Base-by-base conservation (phyloP, 495 filamentous ascomycete genomes). In the Neurospora sublineolata region DNA sequence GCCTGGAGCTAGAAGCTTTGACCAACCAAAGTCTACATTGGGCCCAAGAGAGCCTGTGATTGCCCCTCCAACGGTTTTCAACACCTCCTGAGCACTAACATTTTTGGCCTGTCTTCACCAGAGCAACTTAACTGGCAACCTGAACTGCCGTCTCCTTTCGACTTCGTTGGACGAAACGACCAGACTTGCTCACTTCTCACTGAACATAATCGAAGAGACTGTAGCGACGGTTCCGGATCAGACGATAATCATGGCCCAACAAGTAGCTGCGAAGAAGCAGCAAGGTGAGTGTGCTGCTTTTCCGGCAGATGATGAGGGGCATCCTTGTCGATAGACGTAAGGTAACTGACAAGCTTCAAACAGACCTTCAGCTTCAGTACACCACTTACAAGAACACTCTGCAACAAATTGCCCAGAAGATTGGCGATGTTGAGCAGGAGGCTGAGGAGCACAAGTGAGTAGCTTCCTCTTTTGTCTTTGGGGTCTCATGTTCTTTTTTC, bases 381-480 rank as follows among this genome's bases (percentile, higher is more conserved):
- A 88, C 89, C 67, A 97, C 91, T 82, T 99, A 93, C 88, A 99
- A 99, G 82, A 96, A 94, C 80, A 92, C 88, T 36, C 89, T 99
- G 69, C 94, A 98, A 83, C 90, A 94, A 75, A 86, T 99, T 74
- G 96, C 95, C 18, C 89, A 92, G 77, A 98, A 97, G 83, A 97
- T 98, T 74, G 95, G 95, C 9, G 94, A 97, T 78, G 91, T 99
- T 69, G 95, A 99, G 82, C 92, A 96, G 78, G 95, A 99, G 77
- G 89, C 92, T 36, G 95, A 99, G 80, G 95, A 99, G 80, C 95
- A 99, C 84, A 98, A 95, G 95, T 99, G 81, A 82, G 91, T 85
- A 60, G 20, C 39, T 3, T 20, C 1, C 1, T 68, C 44, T 68
- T 4, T 69, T 38, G 60, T 72, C 68, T 71, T 72, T 4, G 44